These are phyloP conservation scores for Gracilaria vermiculophylla DNA, from an alignment of 23 red algal species.

Conservation along the genomic window DNA sequence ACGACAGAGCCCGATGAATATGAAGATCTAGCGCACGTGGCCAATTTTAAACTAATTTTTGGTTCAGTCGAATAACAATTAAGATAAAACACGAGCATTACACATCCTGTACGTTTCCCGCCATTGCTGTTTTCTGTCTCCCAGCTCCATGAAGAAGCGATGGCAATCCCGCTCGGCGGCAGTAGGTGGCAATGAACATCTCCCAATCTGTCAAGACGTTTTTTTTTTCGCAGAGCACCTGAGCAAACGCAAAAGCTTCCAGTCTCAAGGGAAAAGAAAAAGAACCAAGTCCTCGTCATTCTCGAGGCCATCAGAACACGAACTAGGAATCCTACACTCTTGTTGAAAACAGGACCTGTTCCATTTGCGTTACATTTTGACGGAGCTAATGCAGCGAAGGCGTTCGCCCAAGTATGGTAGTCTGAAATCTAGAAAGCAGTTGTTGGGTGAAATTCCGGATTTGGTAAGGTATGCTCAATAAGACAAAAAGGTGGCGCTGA, in stretches of 20 bases:
- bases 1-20: too few species aligned
- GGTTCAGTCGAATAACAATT: background rate
- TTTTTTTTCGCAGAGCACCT: too few species aligned
- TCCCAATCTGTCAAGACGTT: too few species aligned
- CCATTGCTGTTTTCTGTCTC: background rate
- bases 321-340: background rate
- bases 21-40: background rate
- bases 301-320: background rate
- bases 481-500: background rate
- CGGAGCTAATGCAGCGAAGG: slow-evolving; percentile 1
- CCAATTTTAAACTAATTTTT: background rate
- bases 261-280: background rate
- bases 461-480: slow-evolving; percentile 46
- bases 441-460: slow-evolving; percentile 62
- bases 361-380: background rate
- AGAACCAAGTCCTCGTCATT: background rate
- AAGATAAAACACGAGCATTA: background rate
- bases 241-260: background rate
- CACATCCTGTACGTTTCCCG: background rate
- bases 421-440: slow-evolving; percentile 18
- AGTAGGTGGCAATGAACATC: too few species aligned
- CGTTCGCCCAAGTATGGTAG: background rate
- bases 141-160: too few species aligned
- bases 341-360: background rate
- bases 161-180: too few species aligned